phyloP scores from a whole-genome alignment of 2,329 filamentous ascomycete genomes.

The Coniochaeta sp. region DNA sequence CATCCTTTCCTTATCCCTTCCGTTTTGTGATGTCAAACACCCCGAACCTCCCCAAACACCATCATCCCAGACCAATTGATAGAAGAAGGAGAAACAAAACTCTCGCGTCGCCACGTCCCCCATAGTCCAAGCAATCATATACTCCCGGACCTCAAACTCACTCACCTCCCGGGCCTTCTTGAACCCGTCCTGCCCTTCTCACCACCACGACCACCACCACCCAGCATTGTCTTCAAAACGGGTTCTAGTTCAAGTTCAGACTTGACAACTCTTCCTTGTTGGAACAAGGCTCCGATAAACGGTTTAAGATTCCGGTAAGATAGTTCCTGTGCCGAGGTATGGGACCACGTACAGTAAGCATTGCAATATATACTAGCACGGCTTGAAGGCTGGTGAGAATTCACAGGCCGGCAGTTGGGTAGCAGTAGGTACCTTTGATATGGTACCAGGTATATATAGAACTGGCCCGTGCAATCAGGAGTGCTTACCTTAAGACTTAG shows the following conservation, averaged over 20 bases:
- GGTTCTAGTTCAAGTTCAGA: not conserved
- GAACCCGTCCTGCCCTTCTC: constrained; percentile 26
- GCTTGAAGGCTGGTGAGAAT: not conserved
- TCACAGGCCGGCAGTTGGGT: not conserved
- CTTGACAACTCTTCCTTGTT: not conserved
- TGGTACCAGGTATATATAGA: not conserved
- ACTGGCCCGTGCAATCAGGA: not conserved
- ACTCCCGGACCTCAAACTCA: constrained; percentile 65
- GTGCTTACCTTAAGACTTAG: too few relatives aligned
- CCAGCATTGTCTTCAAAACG: not conserved
- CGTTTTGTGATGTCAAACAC: too few relatives aligned
- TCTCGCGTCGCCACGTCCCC: constrained; percentile 32
- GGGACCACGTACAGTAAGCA: too few relatives aligned
- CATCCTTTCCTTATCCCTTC: too few relatives aligned
- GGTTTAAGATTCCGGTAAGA: not conserved
- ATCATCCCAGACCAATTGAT: not conserved
- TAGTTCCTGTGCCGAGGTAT: too few relatives aligned
- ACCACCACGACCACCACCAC: too few relatives aligned
- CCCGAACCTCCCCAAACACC: too few relatives aligned
- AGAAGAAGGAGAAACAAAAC: too few relatives aligned
- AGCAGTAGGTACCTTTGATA: not conserved
- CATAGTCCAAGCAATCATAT: constrained; percentile 59
- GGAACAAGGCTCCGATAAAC: not conserved
- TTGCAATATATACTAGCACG: too few relatives aligned
- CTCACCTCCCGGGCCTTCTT: constrained; percentile 50